A percentile compares a stretch with the other conserved stretches of the same genome.
phyloP scores from a whole-genome alignment of 768 basidiomycete species.

The Rhizopogon rudus region DNA sequence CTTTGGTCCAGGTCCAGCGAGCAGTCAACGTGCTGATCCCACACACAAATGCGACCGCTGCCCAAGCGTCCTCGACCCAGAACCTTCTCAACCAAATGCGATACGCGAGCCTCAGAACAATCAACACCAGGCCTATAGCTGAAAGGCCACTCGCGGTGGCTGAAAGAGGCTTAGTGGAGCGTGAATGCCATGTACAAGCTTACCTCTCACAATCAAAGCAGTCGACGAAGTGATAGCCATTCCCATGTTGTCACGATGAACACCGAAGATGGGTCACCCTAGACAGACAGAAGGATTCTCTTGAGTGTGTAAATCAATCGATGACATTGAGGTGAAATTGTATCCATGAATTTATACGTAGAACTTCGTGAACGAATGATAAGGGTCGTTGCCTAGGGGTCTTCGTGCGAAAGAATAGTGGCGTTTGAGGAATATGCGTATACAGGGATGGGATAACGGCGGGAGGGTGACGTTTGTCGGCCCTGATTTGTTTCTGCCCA shows the following conservation, averaged over 20 bases:
- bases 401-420: not conserved
- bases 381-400: not conserved
- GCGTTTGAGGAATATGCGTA: not conserved
- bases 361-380: not conserved
- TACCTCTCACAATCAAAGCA: not conserved
- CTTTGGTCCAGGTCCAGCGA: conserved; percentile 7
- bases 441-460: not conserved
- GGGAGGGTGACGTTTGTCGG: not conserved
- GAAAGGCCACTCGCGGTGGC: conserved; percentile 5
- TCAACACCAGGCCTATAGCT: conserved; percentile 5
- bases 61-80: conserved; percentile 19
- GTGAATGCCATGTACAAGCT: not conserved
- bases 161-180: not conserved
- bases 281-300: not conserved
- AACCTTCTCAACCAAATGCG: conserved; percentile 14
- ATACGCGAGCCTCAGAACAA: conserved; percentile 15
- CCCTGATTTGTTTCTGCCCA: not conserved
- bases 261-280: not conserved
- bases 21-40: conserved; percentile 3
- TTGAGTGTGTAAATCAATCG: not conserved
- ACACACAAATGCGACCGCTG: conserved; percentile 10
- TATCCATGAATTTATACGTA: not conserved
- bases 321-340: not conserved
- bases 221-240: not conserved
- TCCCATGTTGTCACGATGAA: not conserved